Evolutionary conservation across 1,139 yeast genomes (phyloP).

Genomic region (Neolecta irregularis): DNA sequence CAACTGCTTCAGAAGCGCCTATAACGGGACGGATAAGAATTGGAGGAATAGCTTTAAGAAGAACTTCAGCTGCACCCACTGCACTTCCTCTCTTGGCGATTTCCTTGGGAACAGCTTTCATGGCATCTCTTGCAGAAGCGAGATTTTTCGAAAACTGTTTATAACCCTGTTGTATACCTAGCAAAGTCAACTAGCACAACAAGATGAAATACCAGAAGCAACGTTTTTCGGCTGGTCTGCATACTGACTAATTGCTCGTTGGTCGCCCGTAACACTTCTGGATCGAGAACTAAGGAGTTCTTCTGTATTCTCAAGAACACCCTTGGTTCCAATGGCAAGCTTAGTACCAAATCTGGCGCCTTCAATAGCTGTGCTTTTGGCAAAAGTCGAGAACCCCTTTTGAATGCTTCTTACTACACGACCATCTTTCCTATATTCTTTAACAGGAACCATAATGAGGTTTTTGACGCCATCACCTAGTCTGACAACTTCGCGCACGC

Average conservation of each 20-base stretch:
- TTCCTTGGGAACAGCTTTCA: slow-evolving; percentile 44
- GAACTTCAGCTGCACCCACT: slow-evolving; percentile 48
- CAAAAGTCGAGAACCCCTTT: slow-evolving; percentile 63
- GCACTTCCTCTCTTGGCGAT: slow-evolving; percentile 48
- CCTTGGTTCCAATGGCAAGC: slow-evolving; percentile 79
- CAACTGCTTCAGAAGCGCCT: slow-evolving; percentile 84
- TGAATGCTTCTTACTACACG: slow-evolving; percentile 54
- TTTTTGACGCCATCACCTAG: slow-evolving; percentile 68
- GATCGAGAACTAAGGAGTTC: slow-evolving; percentile 46
- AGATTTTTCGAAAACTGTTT: slow-evolving; percentile 56
- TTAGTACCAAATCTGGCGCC: slow-evolving; percentile 69
- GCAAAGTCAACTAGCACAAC: too few species aligned
- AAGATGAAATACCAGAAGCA: too few species aligned
- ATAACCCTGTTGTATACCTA: slow-evolving; percentile 63
- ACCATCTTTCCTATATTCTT: slow-evolving; percentile 62
- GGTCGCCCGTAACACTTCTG: slow-evolving; percentile 15
- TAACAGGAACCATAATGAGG: slow-evolving; percentile 54
- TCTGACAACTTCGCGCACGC: slow-evolving; percentile 60
- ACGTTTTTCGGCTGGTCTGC: slow-evolving; percentile 68
- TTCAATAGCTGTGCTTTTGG: slow-evolving; percentile 69
- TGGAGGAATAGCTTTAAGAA: slow-evolving; percentile 68
- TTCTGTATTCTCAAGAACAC: slow-evolving; percentile 65
- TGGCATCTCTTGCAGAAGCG: slow-evolving; percentile 47
- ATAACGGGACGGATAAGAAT: slow-evolving; percentile 71
- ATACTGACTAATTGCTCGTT: slow-evolving; percentile 48